Evolutionary conservation across 768 basidiomycete genomes (phyloP).

Genomic region (Ramaria sp.): DNA sequence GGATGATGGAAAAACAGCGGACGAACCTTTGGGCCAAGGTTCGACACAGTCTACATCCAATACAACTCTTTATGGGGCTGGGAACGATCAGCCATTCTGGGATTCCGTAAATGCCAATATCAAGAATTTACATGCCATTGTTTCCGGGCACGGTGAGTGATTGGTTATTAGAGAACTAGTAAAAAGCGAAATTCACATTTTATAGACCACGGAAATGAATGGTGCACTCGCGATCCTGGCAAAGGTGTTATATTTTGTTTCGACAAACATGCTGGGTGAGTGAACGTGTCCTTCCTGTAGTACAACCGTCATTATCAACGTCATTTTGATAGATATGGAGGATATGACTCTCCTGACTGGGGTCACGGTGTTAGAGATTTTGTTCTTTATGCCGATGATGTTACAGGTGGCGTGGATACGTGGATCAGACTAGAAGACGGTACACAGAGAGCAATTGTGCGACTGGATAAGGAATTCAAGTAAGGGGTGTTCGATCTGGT

Average conservation of each 20-base stretch:
- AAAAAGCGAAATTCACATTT: not conserved
- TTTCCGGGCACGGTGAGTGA: constrained; percentile 57
- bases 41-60: constrained; percentile 46
- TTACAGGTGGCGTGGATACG: constrained; percentile 37
- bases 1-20: constrained; percentile 28
- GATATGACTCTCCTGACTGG: constrained; percentile 43
- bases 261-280: constrained; percentile 63
- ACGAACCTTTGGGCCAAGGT: constrained; percentile 33
- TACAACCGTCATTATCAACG: not conserved
- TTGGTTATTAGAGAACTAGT: not conserved
- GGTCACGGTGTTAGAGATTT: constrained; percentile 57
- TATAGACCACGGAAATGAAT: constrained; percentile 68
- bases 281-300: not conserved
- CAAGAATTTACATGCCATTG: constrained; percentile 53
- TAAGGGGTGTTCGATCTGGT: not conserved
- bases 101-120: constrained; percentile 43
- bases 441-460: constrained; percentile 41
- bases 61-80: constrained; percentile 20
- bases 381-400: constrained; percentile 40
- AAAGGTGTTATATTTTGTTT: constrained; percentile 65
- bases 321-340: constrained; percentile 46
- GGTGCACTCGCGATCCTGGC: constrained; percentile 59
- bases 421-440: constrained; percentile 60
- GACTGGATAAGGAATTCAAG: constrained; percentile 20
- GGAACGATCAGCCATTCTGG: constrained; percentile 54